phyloP scores from a whole-genome alignment of 345 rosid species.

The Sisymbrium irio region DNA sequence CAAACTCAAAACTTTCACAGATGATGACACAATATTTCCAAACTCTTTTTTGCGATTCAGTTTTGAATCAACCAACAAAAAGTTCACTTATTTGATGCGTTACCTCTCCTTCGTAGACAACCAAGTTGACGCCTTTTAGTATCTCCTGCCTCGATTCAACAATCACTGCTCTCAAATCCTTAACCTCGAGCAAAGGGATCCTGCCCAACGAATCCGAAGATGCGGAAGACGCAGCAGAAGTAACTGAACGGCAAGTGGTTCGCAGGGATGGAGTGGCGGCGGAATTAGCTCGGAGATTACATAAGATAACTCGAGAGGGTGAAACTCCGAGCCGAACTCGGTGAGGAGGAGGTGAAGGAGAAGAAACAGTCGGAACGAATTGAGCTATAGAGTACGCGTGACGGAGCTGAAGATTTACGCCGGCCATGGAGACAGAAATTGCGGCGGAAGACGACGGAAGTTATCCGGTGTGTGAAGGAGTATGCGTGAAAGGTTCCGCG shows the following conservation, averaged over 20 bases:
- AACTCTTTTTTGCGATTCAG: not conserved
- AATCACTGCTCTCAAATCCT: constrained; percentile 73
- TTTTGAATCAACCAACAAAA: not conserved
- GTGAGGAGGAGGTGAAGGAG: constrained; percentile 27
- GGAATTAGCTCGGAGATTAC: constrained; percentile 28
- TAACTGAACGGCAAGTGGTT: constrained; percentile 15
- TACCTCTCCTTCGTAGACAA: constrained; percentile 89
- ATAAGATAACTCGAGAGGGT: constrained; percentile 22
- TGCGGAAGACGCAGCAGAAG: not conserved
- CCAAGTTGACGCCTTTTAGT: constrained; percentile 74
- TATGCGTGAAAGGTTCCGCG: not conserved
- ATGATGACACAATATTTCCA: not conserved
- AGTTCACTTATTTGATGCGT: not conserved
- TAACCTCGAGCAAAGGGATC: constrained; percentile 76
- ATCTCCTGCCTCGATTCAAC: constrained; percentile 79
- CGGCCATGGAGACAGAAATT: constrained; percentile 30
- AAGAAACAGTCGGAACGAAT: constrained; percentile 11
- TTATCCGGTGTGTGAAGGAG: constrained; percentile 29
- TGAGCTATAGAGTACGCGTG: constrained; percentile 19
- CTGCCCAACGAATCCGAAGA: constrained; percentile 35
- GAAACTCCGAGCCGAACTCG: constrained; percentile 16
- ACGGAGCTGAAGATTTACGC: constrained; percentile 31
- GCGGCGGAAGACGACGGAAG: constrained; percentile 34
- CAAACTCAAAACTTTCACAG: not conserved
- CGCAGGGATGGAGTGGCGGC: constrained; percentile 4